A percentile compares a stretch with the other conserved stretches of the same genome.
phyloP scores from a whole-genome alignment of 2,329 filamentous ascomycete species.

The Aspergillus novofumigatus region DNA sequence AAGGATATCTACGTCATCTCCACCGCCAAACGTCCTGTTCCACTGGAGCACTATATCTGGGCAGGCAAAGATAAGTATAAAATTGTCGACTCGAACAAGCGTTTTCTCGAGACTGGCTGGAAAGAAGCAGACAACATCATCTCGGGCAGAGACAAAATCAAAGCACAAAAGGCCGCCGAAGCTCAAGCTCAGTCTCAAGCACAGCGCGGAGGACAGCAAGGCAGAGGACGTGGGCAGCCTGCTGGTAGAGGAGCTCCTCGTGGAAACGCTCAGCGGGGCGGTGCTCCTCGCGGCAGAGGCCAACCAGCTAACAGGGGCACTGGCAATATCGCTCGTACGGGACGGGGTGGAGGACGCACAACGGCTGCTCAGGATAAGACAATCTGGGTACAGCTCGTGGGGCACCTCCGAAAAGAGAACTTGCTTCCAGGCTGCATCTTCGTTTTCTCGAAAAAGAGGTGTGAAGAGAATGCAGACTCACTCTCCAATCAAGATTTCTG shows the following conservation, averaged over 20 bases:
- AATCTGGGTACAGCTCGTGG: slow-evolving; percentile 92
- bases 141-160: slow-evolving; percentile 74
- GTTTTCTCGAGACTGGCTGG: slow-evolving; percentile 88
- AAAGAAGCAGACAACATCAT: slow-evolving; percentile 84
- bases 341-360: slow-evolving; percentile 78
- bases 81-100: slow-evolving; percentile 90
- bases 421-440: slow-evolving; percentile 93
- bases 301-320: slow-evolving; percentile 55
- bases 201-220: slow-evolving; percentile 52
- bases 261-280: slow-evolving; percentile 42
- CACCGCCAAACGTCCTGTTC: slow-evolving; percentile 89
- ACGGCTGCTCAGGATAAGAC: slow-evolving; percentile 93
- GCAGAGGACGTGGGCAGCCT: slow-evolving; percentile 50
- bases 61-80: slow-evolving; percentile 88
- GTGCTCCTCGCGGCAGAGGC: slow-evolving; percentile 51
- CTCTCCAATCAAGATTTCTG: slow-evolving; percentile 94
- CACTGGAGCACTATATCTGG: slow-evolving; percentile 95
- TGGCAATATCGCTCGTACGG: slow-evolving; percentile 87
- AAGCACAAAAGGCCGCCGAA: slow-evolving; percentile 50
- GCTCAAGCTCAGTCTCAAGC: slow-evolving; percentile 49
- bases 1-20: slow-evolving; percentile 99
- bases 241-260: slow-evolving; percentile 42
- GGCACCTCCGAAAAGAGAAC: slow-evolving; percentile 80
- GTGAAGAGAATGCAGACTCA: slow-evolving; percentile 94
- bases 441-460: slow-evolving; percentile 96